Percentiles rank a stretch among this genome's conserved stretches.
Evolutionary conservation across 371 early-diverging fungal genomes (phyloP).

Genomic region (Mortierella sp.): DNA sequence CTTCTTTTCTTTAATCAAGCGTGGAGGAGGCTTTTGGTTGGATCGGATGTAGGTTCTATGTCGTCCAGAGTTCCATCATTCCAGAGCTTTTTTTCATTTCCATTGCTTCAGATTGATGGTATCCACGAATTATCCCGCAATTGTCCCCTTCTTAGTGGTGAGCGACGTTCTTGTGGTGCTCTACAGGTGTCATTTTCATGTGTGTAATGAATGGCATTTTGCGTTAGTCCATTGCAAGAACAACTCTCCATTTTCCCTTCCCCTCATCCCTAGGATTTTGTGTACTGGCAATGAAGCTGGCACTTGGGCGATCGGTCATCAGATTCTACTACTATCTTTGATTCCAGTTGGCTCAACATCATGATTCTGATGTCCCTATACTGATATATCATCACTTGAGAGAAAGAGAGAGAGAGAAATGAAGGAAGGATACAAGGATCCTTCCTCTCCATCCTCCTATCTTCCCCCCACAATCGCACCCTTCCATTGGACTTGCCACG

Average conservation of each 20-base stretch:
- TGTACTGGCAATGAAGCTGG: not conserved
- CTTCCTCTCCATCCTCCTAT: too few species aligned
- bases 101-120: not conserved
- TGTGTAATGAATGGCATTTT: too few species aligned
- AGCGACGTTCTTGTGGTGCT: constrained; percentile 79
- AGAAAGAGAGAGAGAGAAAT: not conserved
- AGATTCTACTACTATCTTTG: constrained; percentile 20
- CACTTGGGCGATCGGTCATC: not conserved
- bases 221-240: not conserved
- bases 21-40: too few species aligned
- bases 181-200: too few species aligned
- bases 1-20: too few species aligned
- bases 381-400: constrained; percentile 21
- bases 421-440: too few species aligned
- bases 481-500: too few species aligned
- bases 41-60: too few species aligned
- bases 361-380: constrained; percentile 43
- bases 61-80: too few species aligned
- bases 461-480: too few species aligned
- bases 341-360: constrained; percentile 46
- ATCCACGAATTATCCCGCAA: constrained; percentile 1
- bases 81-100: not conserved
- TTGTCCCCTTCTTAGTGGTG: constrained; percentile 61
- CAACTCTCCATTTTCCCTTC: not conserved
- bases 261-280: not conserved